phyloP scores from a whole-genome alignment of 208 protist genomes.

The Trypanosoma rangeli region DNA sequence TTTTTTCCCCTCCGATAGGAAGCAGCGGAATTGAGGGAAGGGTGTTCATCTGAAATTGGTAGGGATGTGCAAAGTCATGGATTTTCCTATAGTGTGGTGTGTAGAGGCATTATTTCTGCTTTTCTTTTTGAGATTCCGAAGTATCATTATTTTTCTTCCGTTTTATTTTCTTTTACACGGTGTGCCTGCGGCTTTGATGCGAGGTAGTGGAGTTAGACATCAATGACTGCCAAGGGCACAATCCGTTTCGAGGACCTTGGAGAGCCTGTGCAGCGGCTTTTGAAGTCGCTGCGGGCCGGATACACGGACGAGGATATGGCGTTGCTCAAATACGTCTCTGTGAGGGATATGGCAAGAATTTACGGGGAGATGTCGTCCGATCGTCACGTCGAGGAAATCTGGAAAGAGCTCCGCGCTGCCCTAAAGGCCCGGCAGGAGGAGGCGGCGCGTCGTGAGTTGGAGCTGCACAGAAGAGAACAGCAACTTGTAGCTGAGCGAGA shows the following conservation, averaged over 20 bases:
- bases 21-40: neutral
- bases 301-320: slow-evolving; percentile 77
- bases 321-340: slow-evolving; percentile 76
- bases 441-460: slow-evolving; percentile 36
- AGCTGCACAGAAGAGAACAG: slow-evolving; percentile 43
- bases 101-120: neutral
- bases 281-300: slow-evolving; percentile 62
- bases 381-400: slow-evolving; percentile 73
- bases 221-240: slow-evolving; percentile 30
- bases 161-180: neutral
- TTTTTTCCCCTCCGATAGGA: slow-evolving; percentile 5
- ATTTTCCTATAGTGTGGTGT: too few species aligned
- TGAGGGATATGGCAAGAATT: slow-evolving; percentile 88
- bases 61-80: too few species aligned
- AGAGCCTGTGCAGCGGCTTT: slow-evolving; percentile 77
- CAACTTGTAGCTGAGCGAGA: slow-evolving; percentile 15
- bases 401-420: slow-evolving; percentile 55
- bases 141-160: slow-evolving; percentile 8
- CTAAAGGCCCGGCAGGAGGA: slow-evolving; percentile 54
- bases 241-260: slow-evolving; percentile 88
- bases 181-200: neutral
- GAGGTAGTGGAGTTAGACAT: neutral
- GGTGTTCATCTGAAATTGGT: too few species aligned
- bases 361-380: slow-evolving; percentile 71
- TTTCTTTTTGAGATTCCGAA: neutral